These are phyloP conservation scores for Endocalyx cinctus DNA, from an alignment of 2,329 filamentous ascomycete species.

Conservation along the genomic window DNA sequence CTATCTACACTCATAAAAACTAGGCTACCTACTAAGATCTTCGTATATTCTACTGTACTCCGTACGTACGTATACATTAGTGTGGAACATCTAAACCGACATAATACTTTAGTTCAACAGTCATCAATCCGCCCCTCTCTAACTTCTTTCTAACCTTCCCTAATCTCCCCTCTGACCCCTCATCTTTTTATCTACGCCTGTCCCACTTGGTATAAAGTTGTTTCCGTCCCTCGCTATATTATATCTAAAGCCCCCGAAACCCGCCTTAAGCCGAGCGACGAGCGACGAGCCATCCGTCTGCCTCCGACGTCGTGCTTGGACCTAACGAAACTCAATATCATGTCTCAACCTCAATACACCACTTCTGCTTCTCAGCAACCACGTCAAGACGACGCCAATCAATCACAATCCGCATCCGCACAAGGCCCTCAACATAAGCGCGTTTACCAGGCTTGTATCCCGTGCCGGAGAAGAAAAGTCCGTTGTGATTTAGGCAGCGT, in stretches of 20 bases:
- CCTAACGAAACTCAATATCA: background rate
- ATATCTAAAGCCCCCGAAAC: slow-evolving; percentile 25
- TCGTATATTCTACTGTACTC: too few species aligned
- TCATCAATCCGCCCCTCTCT: background rate
- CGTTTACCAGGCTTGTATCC: slow-evolving; percentile 61
- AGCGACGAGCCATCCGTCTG: too few species aligned
- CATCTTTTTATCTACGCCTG: slow-evolving; percentile 9
- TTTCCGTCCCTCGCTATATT: slow-evolving; percentile 10
- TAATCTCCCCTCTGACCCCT: background rate
- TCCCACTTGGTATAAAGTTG: too few species aligned
- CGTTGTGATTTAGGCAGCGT: slow-evolving; percentile 67
- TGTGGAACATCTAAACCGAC: too few species aligned
- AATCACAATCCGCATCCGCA: slow-evolving; percentile 9
- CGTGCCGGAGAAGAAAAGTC: slow-evolving; percentile 58
- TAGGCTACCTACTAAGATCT: too few species aligned
- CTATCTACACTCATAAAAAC: too few species aligned
- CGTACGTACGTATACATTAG: too few species aligned
- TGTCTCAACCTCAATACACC: slow-evolving; percentile 13
- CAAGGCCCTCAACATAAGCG: slow-evolving; percentile 48
- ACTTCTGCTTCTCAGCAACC: slow-evolving; percentile 8
- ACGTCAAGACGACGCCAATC: too few species aligned
- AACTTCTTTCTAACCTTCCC: slow-evolving; percentile 1
- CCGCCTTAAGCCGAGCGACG: slow-evolving; percentile 30
- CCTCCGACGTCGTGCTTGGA: too few species aligned
- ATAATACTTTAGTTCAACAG: too few species aligned